Evolutionary conservation across 139 green algal species (phyloP), one percentile per base, ranked within the genome.

Genomic region (Trebouxia sp.): DNA sequence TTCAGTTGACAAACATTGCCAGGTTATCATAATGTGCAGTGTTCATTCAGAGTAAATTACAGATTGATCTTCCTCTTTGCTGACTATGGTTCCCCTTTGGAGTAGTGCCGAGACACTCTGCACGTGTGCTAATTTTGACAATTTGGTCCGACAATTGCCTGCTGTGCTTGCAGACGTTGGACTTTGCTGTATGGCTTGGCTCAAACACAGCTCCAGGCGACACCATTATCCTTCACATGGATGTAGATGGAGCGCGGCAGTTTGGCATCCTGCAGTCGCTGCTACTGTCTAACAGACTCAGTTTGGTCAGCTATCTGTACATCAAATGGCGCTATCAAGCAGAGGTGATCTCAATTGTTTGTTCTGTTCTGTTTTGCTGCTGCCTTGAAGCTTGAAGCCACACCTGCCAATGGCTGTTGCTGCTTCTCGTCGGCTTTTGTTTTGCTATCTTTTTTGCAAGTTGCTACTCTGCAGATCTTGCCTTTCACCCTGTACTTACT

Each of bases 321-420:
- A 30, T 77, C 4, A 32, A 11, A 41, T 77, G 69, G 69, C 69
- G 55, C 26, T 77, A 77, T 26, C 69, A 77, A 55, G 62, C 62
- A 72, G 35, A 72, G 62, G 62, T 72, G 28, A 42, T 53, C 15
- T 17, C 47, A 14, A 14, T 53, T 53, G 14, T 17, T 17, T 53
- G 47, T 53, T n/a, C n/a, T n/a, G n/a, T n/a, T n/a, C n/a, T n/a
- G 47, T 17, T 17, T 53, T 53, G 20, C 47, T 53, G 47, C 47
- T 53, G 47, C 47, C 47, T n/a, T n/a, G n/a, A n/a, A 65, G 51
- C 51, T 65, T 28, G 14, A 65, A 30, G n/a, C n/a, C n/a, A n/a
- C n/a, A n/a, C n/a, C n/a, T n/a, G n/a, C n/a, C n/a, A n/a, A n/a
- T n/a, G n/a, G n/a, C n/a, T n/a, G n/a, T n/a, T n/a, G n/a, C n/a